Conservation (phyloP, 306 rosid species). For the Ammopiptanthus mongolicus region DNA sequence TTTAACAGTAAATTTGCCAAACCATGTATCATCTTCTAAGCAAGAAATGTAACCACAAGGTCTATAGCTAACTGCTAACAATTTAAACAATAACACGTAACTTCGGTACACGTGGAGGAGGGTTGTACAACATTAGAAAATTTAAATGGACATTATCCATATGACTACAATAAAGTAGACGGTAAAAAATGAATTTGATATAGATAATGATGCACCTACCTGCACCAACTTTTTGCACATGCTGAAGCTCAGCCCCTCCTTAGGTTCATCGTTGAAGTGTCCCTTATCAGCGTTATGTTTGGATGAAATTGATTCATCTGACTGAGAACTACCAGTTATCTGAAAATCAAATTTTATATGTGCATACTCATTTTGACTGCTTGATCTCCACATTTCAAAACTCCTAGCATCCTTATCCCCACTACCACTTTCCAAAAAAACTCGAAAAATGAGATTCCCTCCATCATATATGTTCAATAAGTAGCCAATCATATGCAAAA, state of each 20-base stretch:
- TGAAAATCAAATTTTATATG: slow-evolving; percentile 56
- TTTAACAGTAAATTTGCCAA: not conserved
- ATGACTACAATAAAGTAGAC: not conserved
- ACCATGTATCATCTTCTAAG: not conserved
- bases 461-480: slow-evolving; percentile 39
- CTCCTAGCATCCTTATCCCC: slow-evolving; percentile 40
- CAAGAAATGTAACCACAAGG: not conserved
- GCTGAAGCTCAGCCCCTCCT: slow-evolving; percentile 59
- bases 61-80: not conserved
- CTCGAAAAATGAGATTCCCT: slow-evolving; percentile 45
- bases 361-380: slow-evolving; percentile 34
- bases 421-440: slow-evolving; percentile 25
- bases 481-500: slow-evolving; percentile 68
- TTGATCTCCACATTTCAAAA: slow-evolving; percentile 45
- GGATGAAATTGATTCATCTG: slow-evolving; percentile 32
- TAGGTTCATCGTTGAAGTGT: slow-evolving; percentile 34
- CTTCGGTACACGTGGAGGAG: not conserved
- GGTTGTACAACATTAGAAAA: not conserved
- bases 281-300: slow-evolving; percentile 31
- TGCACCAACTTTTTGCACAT: slow-evolving; percentile 65
- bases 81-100: not conserved
- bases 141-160: not conserved
- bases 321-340: slow-evolving; percentile 32
- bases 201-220: slow-evolving; percentile 31
- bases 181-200: not conserved